A percentile compares a stretch with the other conserved stretches of the same genome.
Evolutionary conservation across 345 rosid genomes (phyloP).

Genomic region (Noccaea bulbosa): DNA sequence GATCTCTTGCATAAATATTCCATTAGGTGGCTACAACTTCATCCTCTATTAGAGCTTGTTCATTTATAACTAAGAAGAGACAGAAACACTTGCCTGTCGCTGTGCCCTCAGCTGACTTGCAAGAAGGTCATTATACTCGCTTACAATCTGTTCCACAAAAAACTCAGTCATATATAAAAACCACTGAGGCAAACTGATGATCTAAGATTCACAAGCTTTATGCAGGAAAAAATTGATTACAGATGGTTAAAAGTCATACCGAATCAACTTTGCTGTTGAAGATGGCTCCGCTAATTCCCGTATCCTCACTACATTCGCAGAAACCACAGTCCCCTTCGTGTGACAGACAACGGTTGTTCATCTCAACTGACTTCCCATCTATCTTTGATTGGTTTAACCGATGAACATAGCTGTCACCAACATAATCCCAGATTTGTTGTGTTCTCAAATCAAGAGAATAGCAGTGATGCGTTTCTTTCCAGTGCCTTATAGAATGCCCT

Average conservation of each 20-base stretch:
- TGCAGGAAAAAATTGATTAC: neutral
- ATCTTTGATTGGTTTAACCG: slow-evolving; percentile 88
- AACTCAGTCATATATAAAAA: slow-evolving; percentile 8
- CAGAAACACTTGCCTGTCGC: slow-evolving; percentile 66
- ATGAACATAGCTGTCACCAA: slow-evolving; percentile 92
- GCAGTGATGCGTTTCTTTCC: slow-evolving; percentile 90
- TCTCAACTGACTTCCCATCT: slow-evolving; percentile 74
- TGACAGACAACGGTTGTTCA: slow-evolving; percentile 58
- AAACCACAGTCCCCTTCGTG: slow-evolving; percentile 67
- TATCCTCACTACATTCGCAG: slow-evolving; percentile 76
- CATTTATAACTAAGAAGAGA: slow-evolving; percentile 17
- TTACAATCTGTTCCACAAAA: slow-evolving; percentile 59
- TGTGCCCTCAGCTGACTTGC: slow-evolving; percentile 79
- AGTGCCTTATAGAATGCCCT: slow-evolving; percentile 85
- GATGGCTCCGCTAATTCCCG: slow-evolving; percentile 77
- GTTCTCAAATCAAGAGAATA: slow-evolving; percentile 89
- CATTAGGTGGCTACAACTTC: slow-evolving; percentile 23
- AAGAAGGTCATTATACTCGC: slow-evolving; percentile 84
- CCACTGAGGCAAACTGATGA: neutral
- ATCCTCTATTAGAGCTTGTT: slow-evolving; percentile 14
- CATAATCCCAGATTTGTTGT: slow-evolving; percentile 97
- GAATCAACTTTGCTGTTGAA: slow-evolving; percentile 90
- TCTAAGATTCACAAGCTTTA: neutral
- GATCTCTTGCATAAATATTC: slow-evolving; percentile 1
- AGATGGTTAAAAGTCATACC: slow-evolving; percentile 49